A percentile compares a stretch with the other conserved stretches of the same genome.
Conservation (phyloP, 495 filamentous ascomycete genomes). For the Aspergillus cristatus region DNA sequence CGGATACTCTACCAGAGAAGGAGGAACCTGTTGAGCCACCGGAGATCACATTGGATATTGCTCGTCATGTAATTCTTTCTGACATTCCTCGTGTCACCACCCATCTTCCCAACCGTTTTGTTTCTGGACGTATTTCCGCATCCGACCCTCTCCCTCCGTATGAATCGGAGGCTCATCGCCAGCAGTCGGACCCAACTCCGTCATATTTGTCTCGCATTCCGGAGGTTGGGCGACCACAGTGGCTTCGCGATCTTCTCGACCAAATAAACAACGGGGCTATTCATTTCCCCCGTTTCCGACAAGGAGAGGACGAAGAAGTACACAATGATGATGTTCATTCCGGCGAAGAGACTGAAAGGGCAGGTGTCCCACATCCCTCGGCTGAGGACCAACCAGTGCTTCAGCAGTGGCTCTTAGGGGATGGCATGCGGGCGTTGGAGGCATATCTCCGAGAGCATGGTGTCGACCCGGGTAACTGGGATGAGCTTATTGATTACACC, state of each 20-base stretch:
- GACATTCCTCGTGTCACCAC: slow-evolving; percentile 50
- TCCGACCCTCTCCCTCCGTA: slow-evolving; percentile 39
- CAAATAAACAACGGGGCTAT: slow-evolving; percentile 27
- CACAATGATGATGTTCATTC: slow-evolving; percentile 6
- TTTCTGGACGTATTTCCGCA: slow-evolving; percentile 32
- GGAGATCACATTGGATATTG: slow-evolving; percentile 54
- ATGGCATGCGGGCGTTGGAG: slow-evolving; percentile 26
- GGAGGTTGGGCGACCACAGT: slow-evolving; percentile 25
- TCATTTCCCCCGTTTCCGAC: slow-evolving; percentile 16
- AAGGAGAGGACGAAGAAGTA: slow-evolving; percentile 6
- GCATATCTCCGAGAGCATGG: slow-evolving; percentile 33
- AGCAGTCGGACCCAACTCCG: slow-evolving; percentile 31
- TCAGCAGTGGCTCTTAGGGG: slow-evolving; percentile 28
- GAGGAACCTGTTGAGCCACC: slow-evolving; percentile 30
- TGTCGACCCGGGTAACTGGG: slow-evolving; percentile 39
- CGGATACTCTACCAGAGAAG: slow-evolving; percentile 40
- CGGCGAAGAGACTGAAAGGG: slow-evolving; percentile 3
- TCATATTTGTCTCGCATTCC: slow-evolving; percentile 27
- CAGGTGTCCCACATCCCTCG: slow-evolving; percentile 11
- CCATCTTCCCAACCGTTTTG: slow-evolving; percentile 32
- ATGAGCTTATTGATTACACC: slow-evolving; percentile 25
- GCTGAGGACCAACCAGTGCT: slow-evolving; percentile 24
- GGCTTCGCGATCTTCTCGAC: slow-evolving; percentile 33
- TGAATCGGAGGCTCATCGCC: slow-evolving; percentile 32
- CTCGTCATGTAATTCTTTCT: slow-evolving; percentile 70